These are phyloP conservation scores for Tetracladium setigerum DNA, from an alignment of 495 filamentous ascomycete genomes.

Conservation along the genomic window DNA sequence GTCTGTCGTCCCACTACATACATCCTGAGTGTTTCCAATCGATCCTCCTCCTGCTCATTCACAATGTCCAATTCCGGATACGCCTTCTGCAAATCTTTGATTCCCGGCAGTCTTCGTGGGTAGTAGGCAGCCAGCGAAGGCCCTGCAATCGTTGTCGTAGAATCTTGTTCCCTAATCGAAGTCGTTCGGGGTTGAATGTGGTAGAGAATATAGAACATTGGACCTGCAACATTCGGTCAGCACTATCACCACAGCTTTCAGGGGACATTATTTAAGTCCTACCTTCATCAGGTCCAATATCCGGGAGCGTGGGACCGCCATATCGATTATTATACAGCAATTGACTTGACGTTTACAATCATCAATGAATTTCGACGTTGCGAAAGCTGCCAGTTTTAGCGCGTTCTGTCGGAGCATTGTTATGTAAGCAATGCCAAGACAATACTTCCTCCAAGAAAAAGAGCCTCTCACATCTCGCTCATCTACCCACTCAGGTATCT, in stretches of 20 bases:
- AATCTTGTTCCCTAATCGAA: constrained; percentile 81
- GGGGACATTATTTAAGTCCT: constrained; percentile 11
- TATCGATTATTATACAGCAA: constrained; percentile 21
- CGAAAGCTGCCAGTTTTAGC: not conserved
- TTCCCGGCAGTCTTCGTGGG: constrained; percentile 61
- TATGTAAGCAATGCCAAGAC: not conserved
- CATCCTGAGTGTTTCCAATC: constrained; percentile 68
- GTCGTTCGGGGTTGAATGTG: constrained; percentile 77
- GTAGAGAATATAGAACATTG: constrained; percentile 87
- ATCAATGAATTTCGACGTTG: not conserved
- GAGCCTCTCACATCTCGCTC: not conserved
- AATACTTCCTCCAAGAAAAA: not conserved
- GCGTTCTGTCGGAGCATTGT: not conserved
- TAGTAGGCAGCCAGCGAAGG: constrained; percentile 79
- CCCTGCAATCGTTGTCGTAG: constrained; percentile 78
- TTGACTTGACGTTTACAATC: too few species aligned
- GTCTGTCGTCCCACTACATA: constrained; percentile 25
- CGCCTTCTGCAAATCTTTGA: constrained; percentile 57
- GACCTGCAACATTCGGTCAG: constrained; percentile 40
- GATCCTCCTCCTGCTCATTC: constrained; percentile 63
- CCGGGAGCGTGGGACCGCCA: constrained; percentile 66
- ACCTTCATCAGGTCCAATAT: constrained; percentile 76
- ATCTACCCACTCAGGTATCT: not conserved
- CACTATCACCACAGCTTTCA: constrained; percentile 4
- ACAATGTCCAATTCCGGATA: constrained; percentile 62